Conservation (phyloP, 768 basidiomycete genomes). For the Leccinum fibrillosum region DNA sequence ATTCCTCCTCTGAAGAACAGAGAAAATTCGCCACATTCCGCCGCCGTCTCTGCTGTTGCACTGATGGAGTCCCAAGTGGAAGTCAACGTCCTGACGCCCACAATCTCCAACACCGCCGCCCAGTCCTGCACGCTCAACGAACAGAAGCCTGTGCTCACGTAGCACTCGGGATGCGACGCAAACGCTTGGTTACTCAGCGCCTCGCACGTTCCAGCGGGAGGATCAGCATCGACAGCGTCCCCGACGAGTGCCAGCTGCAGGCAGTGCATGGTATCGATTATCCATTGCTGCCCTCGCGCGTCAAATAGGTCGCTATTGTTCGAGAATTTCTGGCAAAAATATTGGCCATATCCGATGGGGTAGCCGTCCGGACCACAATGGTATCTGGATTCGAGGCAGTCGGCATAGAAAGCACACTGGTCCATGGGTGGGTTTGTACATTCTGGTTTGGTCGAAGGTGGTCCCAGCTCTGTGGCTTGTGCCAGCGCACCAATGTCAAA, state of each 20-base stretch:
- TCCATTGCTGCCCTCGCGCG: not conserved
- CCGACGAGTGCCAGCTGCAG: slow-evolving; percentile 29
- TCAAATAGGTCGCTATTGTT: not conserved
- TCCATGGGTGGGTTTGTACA: slow-evolving; percentile 33
- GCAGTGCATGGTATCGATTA: not conserved
- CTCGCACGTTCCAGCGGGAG: not conserved
- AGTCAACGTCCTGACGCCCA: slow-evolving; percentile 12
- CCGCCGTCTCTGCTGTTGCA: slow-evolving; percentile 6
- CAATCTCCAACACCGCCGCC: slow-evolving; percentile 36
- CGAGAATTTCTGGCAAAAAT: not conserved
- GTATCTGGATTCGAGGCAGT: not conserved
- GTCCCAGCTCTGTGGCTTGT: not conserved
- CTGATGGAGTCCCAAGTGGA: slow-evolving; percentile 18
- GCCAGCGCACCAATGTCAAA: not conserved
- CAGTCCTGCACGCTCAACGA: slow-evolving; percentile 34
- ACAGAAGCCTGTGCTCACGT: slow-evolving; percentile 38
- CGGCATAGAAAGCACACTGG: slow-evolving; percentile 32
- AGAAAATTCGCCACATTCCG: slow-evolving; percentile 11
- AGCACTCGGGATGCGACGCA: not conserved
- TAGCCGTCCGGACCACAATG: not conserved
- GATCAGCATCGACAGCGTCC: slow-evolving; percentile 24
- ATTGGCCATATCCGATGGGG: not conserved
- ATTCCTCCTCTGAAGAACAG: slow-evolving; percentile 6
- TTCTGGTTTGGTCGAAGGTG: not conserved
- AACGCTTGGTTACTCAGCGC: not conserved